phyloP scores from a whole-genome alignment of 768 basidiomycete species.

The Hypholoma fasciculare region DNA sequence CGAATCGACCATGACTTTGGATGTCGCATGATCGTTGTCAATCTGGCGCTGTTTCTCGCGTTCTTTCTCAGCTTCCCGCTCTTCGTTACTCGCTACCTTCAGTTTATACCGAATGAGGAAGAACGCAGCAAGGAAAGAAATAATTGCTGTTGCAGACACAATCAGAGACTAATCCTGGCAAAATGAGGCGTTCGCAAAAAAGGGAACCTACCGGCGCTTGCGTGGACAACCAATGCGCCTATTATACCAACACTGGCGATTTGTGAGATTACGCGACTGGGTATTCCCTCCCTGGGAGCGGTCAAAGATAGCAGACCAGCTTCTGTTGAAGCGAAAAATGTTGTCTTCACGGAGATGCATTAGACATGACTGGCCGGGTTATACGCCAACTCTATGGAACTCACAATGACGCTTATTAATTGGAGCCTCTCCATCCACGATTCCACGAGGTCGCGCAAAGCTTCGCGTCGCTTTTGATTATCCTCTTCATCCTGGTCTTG shows the following conservation, averaged over 20 bases:
- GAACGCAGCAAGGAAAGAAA: constrained; percentile 14
- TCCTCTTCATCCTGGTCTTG: constrained; percentile 5
- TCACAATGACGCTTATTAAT: constrained; percentile 57
- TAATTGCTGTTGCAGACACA: constrained; percentile 2
- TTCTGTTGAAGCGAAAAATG: constrained; percentile 17
- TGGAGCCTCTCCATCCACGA: constrained; percentile 66
- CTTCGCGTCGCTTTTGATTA: constrained; percentile 15
- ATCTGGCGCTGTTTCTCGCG: neutral
- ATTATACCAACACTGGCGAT: constrained; percentile 13
- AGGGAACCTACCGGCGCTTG: constrained; percentile 9
- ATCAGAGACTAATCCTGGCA: neutral
- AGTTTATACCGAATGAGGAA: constrained; percentile 13
- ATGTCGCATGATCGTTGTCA: neutral
- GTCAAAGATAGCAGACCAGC: constrained; percentile 11
- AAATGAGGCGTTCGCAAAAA: neutral
- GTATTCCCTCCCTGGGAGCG: constrained; percentile 1
- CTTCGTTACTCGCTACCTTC: constrained; percentile 10
- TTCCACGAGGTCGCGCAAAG: constrained; percentile 50
- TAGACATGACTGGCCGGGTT: neutral
- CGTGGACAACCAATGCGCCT: constrained; percentile 11
- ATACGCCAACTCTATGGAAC: constrained; percentile 18
- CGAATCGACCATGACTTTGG: constrained; percentile 6
- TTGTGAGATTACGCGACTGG: neutral
- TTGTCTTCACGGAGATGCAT: constrained; percentile 1
- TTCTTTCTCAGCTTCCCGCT: neutral